phyloP scores from a whole-genome alignment of 176 grass and related monocot species.

The Eragrostis curvula region DNA sequence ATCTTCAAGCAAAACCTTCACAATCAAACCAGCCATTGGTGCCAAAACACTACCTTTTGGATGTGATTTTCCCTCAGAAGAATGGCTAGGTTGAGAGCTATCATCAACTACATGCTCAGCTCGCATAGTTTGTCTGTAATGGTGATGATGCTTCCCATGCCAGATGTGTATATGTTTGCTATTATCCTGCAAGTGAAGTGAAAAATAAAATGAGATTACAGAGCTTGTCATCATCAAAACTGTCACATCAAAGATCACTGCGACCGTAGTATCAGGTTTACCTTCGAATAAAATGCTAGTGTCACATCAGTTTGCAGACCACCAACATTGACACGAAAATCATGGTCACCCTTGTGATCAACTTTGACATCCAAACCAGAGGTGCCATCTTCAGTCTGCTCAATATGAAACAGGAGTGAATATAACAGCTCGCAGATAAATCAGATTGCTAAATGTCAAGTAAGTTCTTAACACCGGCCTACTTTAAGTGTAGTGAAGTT shows the following conservation, averaged over 20 bases:
- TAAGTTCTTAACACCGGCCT: neutral
- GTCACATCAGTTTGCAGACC: constrained; percentile 80
- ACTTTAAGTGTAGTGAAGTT: neutral
- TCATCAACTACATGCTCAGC: constrained; percentile 57
- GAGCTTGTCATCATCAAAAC: constrained; percentile 11
- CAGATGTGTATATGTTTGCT: constrained; percentile 85
- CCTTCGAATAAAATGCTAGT: constrained; percentile 85
- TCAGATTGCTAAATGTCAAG: constrained; percentile 21
- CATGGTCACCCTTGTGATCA: constrained; percentile 51
- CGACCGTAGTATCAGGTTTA: constrained; percentile 29
- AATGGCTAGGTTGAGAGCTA: constrained; percentile 51
- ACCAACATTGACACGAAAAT: constrained; percentile 76
- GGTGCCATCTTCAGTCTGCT: constrained; percentile 71
- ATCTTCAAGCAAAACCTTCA: constrained; percentile 86
- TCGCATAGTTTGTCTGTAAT: constrained; percentile 71
- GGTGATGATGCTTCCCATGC: constrained; percentile 88
- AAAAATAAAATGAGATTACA: neutral
- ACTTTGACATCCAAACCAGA: constrained; percentile 82
- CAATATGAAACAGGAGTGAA: constrained; percentile 37
- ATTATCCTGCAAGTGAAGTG: constrained; percentile 55
- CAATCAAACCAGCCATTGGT: constrained; percentile 94
- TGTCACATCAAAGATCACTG: neutral
- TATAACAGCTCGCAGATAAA: constrained; percentile 12
- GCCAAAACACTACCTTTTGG: constrained; percentile 89
- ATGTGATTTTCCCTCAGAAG: constrained; percentile 62